phyloP scores from a whole-genome alignment of 768 basidiomycete genomes.

The Jaapia argillacea region DNA sequence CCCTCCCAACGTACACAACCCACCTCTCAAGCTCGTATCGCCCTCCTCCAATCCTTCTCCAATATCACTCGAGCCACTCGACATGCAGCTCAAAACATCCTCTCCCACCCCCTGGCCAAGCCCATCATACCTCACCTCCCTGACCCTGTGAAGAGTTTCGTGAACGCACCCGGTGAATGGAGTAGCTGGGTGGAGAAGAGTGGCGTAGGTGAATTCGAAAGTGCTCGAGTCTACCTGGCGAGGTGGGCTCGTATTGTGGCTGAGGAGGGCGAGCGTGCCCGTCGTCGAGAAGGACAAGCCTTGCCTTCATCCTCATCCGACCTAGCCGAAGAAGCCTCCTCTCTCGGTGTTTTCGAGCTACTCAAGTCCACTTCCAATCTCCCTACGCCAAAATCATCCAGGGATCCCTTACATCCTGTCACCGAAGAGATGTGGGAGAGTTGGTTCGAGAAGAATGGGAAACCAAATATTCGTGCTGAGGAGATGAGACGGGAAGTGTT shows the following conservation, averaged over 20 bases:
- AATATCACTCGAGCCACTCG: constrained; percentile 90
- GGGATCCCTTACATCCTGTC: constrained; percentile 72
- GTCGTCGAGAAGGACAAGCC: constrained; percentile 69
- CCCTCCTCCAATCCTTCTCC: constrained; percentile 88
- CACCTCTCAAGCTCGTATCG: constrained; percentile 63
- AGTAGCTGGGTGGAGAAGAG: constrained; percentile 90
- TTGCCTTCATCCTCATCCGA: constrained; percentile 41
- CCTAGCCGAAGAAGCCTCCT: constrained; percentile 53
- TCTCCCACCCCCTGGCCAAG: constrained; percentile 92
- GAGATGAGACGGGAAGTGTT: constrained; percentile 76
- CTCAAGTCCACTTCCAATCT: constrained; percentile 70
- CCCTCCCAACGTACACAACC: constrained; percentile 42
- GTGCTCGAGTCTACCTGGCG: constrained; percentile 91
- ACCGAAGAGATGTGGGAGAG: constrained; percentile 60
- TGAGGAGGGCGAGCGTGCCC: constrained; percentile 90
- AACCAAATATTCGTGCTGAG: constrained; percentile 51
- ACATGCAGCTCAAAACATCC: constrained; percentile 88
- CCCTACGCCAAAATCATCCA: constrained; percentile 73
- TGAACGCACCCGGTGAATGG: constrained; percentile 89
- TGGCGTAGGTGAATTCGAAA: constrained; percentile 93
- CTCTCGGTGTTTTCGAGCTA: constrained; percentile 83
- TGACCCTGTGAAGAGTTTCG: constrained; percentile 84
- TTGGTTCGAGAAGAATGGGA: constrained; percentile 73
- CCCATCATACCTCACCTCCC: constrained; percentile 95
- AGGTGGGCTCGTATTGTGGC: constrained; percentile 96